Evolutionary conservation across 352 stramenopile genomes (phyloP).

Genomic region (Phytophthora fragariae): DNA sequence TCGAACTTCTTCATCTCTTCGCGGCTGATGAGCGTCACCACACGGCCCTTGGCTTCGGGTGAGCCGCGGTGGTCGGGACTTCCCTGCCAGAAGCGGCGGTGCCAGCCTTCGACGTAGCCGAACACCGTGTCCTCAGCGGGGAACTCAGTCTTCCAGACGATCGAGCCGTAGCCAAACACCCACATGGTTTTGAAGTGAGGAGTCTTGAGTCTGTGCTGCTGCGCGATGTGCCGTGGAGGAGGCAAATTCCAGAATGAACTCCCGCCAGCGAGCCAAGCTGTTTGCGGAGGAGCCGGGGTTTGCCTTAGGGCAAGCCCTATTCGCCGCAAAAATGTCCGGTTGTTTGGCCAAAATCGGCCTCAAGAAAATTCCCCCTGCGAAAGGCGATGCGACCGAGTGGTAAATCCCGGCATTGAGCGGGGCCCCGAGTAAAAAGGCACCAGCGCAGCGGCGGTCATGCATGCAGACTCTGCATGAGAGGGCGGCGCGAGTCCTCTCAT

Average conservation of each 20-base stretch:
- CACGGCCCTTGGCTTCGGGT: constrained; percentile 74
- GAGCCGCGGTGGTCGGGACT: constrained; percentile 89
- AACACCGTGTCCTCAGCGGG: constrained; percentile 71
- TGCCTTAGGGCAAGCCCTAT: constrained; percentile 21
- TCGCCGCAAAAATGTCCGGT: constrained; percentile 10
- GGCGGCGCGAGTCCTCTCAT: background rate
- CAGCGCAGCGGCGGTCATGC: constrained; percentile 3
- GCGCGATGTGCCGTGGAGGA: constrained; percentile 19
- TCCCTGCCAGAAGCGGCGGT: constrained; percentile 91
- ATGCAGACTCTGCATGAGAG: constrained; percentile 1
- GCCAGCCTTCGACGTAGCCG: constrained; percentile 85
- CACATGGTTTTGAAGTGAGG: constrained; percentile 51
- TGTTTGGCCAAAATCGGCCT: constrained; percentile 32
- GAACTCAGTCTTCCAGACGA: constrained; percentile 84
- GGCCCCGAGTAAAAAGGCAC: constrained; percentile 19
- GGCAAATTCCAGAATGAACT: constrained; percentile 47
- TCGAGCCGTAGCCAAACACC: constrained; percentile 89
- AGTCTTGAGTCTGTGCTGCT: constrained; percentile 3
- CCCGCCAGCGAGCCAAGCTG: background rate
- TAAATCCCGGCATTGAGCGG: constrained; percentile 7
- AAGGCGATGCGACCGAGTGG: constrained; percentile 10
- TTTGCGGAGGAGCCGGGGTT: background rate
- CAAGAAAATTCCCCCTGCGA: constrained; percentile 33
- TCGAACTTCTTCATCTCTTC: constrained; percentile 80
- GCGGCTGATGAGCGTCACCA: constrained; percentile 87